A percentile compares a stretch with the other conserved stretches of the same genome.
Conservation (phyloP, 164 flowering plant genomes). For the Kingdonia uniflora region DNA sequence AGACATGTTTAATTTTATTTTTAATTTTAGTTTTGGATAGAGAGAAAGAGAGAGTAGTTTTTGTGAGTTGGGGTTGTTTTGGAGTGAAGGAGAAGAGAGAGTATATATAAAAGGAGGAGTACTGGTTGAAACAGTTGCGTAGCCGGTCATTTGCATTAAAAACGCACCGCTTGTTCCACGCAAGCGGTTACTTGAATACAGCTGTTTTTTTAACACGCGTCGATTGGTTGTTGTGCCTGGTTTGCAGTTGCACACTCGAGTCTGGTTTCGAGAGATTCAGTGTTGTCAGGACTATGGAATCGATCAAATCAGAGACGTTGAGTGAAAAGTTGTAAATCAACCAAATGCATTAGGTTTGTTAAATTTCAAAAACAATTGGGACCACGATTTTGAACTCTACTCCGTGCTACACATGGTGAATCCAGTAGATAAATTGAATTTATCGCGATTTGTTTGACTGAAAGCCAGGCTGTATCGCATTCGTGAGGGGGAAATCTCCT, state of each 20-base stretch:
- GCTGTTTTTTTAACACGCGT: conserved; percentile 65
- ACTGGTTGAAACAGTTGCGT: conserved; percentile 36
- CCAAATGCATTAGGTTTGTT: too few relatives aligned
- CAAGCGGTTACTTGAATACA: conserved; percentile 48
- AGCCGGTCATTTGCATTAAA: conserved; percentile 25
- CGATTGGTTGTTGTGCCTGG: conserved; percentile 8
- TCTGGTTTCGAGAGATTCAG: too few relatives aligned
- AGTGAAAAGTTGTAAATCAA: too few relatives aligned
- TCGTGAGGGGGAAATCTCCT: conserved; percentile 9
- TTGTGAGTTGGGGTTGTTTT: conserved; percentile 9
- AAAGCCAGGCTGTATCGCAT: conserved; percentile 55
- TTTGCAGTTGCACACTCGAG: not conserved
- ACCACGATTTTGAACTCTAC: too few relatives aligned
- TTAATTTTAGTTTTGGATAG: not conserved
- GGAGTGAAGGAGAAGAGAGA: conserved; percentile 3
- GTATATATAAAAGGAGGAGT: conserved; percentile 17
- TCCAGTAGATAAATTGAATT: too few relatives aligned
- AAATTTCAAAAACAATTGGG: too few relatives aligned
- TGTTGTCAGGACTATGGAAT: too few relatives aligned
- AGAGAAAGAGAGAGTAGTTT: conserved; percentile 7
- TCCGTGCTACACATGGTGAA: too few relatives aligned
- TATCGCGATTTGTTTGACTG: conserved; percentile 38
- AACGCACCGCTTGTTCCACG: conserved; percentile 18
- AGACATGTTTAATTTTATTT: too few relatives aligned
- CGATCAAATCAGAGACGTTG: too few relatives aligned